Evolutionary conservation across 768 basidiomycete genomes (phyloP).

Genomic region (Termitomyces sp.): DNA sequence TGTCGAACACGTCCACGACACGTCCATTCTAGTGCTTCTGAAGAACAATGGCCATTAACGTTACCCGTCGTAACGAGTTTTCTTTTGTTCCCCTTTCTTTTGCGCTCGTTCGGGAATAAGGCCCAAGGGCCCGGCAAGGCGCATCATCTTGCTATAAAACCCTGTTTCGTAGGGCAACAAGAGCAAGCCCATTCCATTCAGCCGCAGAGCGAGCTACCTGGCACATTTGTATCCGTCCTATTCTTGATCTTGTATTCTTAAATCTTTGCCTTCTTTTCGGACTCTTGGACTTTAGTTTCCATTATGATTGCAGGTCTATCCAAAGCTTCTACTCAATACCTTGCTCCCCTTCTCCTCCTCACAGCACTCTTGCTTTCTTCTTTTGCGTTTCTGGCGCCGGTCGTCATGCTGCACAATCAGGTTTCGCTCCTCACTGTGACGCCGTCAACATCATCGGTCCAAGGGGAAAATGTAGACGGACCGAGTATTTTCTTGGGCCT

Average conservation of each 20-base stretch:
- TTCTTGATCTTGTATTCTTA: neutral
- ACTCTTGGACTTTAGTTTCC: neutral
- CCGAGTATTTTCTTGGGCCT: conserved; percentile 63
- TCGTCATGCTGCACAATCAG: conserved; percentile 48
- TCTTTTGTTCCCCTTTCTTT: neutral
- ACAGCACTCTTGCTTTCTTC: conserved; percentile 62
- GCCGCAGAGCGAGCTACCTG: conserved; percentile 24
- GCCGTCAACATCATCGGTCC: conserved; percentile 40
- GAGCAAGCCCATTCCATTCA: conserved; percentile 11
- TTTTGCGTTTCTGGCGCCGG: conserved; percentile 67
- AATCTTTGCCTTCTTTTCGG: neutral
- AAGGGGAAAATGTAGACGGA: conserved; percentile 46
- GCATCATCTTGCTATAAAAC: conserved; percentile 3
- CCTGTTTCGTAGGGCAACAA: neutral
- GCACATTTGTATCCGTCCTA: conserved; percentile 9
- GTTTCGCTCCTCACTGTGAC: conserved; percentile 63
- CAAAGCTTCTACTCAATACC: conserved; percentile 61
- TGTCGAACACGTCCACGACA: neutral
- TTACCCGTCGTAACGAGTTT: neutral
- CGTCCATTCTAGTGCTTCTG: conserved; percentile 4
- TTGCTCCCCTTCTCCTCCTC: conserved; percentile 61
- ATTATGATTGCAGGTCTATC: conserved; percentile 68
- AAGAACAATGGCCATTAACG: conserved; percentile 4
- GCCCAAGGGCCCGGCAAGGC: neutral
- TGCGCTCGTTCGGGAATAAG: conserved; percentile 7